Evolutionary conservation across 2,329 filamentous ascomycete genomes (phyloP), one percentile per base, ranked within the genome.

Genomic region (Alternaria angustiovoidea): DNA sequence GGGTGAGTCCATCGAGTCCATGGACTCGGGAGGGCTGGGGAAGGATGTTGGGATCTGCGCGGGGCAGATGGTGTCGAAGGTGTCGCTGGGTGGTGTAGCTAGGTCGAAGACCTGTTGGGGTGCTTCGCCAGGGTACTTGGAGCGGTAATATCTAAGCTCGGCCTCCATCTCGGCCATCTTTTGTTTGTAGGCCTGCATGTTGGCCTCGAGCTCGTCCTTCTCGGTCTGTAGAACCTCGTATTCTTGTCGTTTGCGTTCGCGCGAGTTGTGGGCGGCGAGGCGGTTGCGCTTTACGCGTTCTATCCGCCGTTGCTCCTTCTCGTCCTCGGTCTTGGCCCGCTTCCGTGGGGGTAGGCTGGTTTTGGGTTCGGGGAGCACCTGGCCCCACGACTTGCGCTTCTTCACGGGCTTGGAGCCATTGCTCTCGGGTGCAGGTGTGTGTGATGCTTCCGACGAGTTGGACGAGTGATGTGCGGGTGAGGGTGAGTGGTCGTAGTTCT

Each of bases 381-480:
- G 95, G 51, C 95, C 95, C 95, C 95, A 99, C 49, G 95, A 98
- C 83, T 98, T 99, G 74, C 95, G 87, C 88, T 97, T 97, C 88
- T 97, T 97, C 36, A 86, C 82, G 1, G 87, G 85, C 83, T 92
- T 95, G 38, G 71, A 59, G 53, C 65, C 64, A 55, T 67, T 54
- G 54, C 70, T 57, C 26, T 69, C 69, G 9, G 62, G 68, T 8
- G 63, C 65, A 48, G 70, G 68, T 36, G 68, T 70, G 4, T 68
- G 58, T 20, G 65, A 56, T 44, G 69, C 51, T 52, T 71, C 62
- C 24, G 69, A 64, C 18, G 63, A 62, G 47, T 61, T 63, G 41
- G 57, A 56, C 7, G 66, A 63, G 32, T 70, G 59, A 14, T 69
- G 66, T 39, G 68, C 51, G 16, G 65, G 66, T 24, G 75, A 63